A percentile compares a stretch with the other conserved stretches of the same genome.
phyloP scores from a whole-genome alignment of 176 grass and related monocot genomes.

The Miscanthus lutarioriparius region DNA sequence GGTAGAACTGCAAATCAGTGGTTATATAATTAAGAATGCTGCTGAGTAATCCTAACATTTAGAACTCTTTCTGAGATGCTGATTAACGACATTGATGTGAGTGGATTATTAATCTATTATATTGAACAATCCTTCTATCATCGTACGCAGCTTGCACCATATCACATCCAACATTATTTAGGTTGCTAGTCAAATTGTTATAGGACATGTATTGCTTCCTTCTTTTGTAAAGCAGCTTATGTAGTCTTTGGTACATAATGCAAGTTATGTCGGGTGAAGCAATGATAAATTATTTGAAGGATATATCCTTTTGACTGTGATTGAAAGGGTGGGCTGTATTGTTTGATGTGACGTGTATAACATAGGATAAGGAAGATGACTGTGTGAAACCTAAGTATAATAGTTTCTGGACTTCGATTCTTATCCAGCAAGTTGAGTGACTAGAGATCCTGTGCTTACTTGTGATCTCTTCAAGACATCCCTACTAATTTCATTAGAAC shows the following conservation, averaged over 20 bases:
- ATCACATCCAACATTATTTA: constrained; percentile 38
- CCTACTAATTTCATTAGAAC: not conserved
- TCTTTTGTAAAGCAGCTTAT: constrained; percentile 36
- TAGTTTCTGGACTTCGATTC: constrained; percentile 29
- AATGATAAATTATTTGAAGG: constrained; percentile 47
- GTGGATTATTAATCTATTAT: constrained; percentile 37
- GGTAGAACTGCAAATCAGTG: not conserved
- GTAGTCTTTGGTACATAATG: constrained; percentile 36
- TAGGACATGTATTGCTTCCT: constrained; percentile 34
- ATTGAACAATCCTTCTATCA: constrained; percentile 36
- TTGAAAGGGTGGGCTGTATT: constrained; percentile 31
- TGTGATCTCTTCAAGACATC: constrained; percentile 16
- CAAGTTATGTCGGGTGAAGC: constrained; percentile 36
- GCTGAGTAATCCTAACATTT: constrained; percentile 2
- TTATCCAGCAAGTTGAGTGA: constrained; percentile 32
- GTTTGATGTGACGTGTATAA: constrained; percentile 36
- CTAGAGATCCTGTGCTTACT: constrained; percentile 21
- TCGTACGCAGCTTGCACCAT: constrained; percentile 24
- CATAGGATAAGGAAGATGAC: constrained; percentile 39
- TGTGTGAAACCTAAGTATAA: constrained; percentile 24
- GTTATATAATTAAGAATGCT: not conserved
- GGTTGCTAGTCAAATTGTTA: constrained; percentile 34
- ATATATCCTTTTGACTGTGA: constrained; percentile 27
- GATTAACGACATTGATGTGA: constrained; percentile 34
- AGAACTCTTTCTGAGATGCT: constrained; percentile 16